A percentile compares a stretch with the other conserved stretches of the same genome.
Conservation (phyloP, 129 eudicot species). For the Artemisia annua region DNA sequence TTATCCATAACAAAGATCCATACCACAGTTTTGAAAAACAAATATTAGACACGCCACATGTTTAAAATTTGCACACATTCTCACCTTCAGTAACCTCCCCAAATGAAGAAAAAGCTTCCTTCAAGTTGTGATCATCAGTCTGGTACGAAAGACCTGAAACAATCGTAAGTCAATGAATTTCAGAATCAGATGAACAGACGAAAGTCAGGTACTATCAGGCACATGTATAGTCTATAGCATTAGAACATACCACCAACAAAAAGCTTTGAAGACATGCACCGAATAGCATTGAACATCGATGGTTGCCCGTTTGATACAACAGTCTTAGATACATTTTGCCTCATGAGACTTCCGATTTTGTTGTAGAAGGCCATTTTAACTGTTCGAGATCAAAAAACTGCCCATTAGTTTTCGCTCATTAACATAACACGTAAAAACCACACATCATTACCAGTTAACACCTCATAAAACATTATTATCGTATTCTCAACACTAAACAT, state of each 20-base stretch:
- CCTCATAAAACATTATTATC: not conserved
- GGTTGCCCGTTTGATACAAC: constrained; percentile 26
- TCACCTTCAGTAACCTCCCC: constrained; percentile 88
- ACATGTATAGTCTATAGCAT: not conserved
- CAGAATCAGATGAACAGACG: not conserved
- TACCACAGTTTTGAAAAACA: not conserved
- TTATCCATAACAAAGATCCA: not conserved
- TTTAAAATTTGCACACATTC: not conserved
- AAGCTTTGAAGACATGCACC: constrained; percentile 81
- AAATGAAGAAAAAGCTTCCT: constrained; percentile 74
- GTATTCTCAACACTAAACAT: too few species aligned
- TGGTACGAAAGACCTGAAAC: constrained; percentile 67
- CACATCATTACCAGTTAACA: not conserved
- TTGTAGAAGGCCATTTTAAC: constrained; percentile 62
- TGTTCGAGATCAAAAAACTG: constrained; percentile 26
- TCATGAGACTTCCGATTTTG: constrained; percentile 60
- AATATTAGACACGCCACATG: not conserved
- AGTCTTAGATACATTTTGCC: constrained; percentile 40
- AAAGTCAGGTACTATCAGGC: too few species aligned
- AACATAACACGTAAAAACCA: not conserved
- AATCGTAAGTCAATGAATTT: not conserved
- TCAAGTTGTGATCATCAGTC: constrained; percentile 64
- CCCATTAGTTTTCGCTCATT: not conserved
- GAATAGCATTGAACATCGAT: constrained; percentile 58
- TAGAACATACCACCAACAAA: constrained; percentile 70